These are phyloP conservation scores for Zasmidium citrigriseum DNA, from an alignment of 2,329 filamentous ascomycete genomes.

Conservation along the genomic window DNA sequence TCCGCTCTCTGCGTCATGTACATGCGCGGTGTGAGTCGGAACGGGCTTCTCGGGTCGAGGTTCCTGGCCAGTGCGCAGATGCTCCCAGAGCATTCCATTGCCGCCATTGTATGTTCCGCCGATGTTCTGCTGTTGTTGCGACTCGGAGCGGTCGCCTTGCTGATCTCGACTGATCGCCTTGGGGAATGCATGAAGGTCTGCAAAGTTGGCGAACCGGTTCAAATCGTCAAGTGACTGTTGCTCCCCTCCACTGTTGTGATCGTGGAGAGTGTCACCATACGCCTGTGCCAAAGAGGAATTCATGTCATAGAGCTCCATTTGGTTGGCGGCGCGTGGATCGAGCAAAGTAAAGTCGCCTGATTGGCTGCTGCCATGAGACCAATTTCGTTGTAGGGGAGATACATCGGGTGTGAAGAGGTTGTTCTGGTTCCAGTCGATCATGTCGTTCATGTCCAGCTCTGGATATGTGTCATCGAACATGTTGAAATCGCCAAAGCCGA, in stretches of 20 bases:
- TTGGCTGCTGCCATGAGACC: conserved; percentile 2
- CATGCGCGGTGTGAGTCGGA: conserved; percentile 25
- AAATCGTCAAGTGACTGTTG: background rate
- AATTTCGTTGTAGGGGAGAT: conserved; percentile 7
- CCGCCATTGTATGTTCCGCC: background rate
- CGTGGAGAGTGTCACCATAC: background rate
- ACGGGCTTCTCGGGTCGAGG: conserved; percentile 10
- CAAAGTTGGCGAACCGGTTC: background rate
- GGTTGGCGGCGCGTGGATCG: background rate
- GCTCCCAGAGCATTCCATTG: conserved; percentile 22
- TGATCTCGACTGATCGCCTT: background rate
- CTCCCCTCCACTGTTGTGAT: conserved; percentile 3
- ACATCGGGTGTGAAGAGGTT: conserved; percentile 17
- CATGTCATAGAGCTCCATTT: background rate
- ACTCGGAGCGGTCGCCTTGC: background rate
- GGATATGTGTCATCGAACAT: conserved; percentile 27
- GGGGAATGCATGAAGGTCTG: background rate
- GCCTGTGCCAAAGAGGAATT: background rate
- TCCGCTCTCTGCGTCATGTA: conserved; percentile 15
- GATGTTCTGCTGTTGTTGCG: background rate
- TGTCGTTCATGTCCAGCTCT: conserved; percentile 24
- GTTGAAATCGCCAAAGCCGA: conserved; percentile 30
- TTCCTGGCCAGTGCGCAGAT: conserved; percentile 20
- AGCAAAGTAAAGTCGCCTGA: conserved; percentile 1
- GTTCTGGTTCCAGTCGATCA: conserved; percentile 12